Evolutionary conservation across 129 eudicot genomes (phyloP), one percentile per base, ranked within the genome.

Genomic region (Tagetes erecta): DNA sequence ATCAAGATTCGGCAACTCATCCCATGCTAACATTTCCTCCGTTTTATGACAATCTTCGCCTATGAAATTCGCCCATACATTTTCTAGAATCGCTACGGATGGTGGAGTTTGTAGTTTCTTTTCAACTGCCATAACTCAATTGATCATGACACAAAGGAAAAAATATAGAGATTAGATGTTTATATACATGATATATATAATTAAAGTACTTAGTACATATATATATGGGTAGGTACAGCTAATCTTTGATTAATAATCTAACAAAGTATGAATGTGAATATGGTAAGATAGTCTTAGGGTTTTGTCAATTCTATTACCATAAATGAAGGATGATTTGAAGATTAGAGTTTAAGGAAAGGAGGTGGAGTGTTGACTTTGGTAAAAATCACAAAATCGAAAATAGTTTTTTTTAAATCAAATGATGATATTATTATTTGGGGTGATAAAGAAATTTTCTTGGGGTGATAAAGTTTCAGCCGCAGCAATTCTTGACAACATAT

Each of bases 11-110:
- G 91, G 95, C 69, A 88, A 42, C 37, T 65, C 87, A 6, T 75
- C 81, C 97, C 92, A 86, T 67, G 83, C 1, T 49, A 8, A 3
- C 44, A 9, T 30, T 71, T 42, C 80, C 2, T 70, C 77, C 0
- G 60, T 57, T 20, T 74, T 41, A n/a, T 72, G 83, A 46, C 85
- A 75, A 14, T 83, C 59, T 35, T 86, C 72, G 3, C 84, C 82
- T 2, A 92, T 82, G 74, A 83, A 92, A 77, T 82, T 92, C 5
- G 96, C 88, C 96, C 96, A 92, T 2, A 89, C 89, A 36, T 83
- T 84, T 73, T 92, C 96, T 35, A 92, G 84, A 64, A 92, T 89
- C 9, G 91, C 83, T 60, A 75, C 86, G 0, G 84, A 53, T 12
- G 74, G 52, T 51, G 77, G 47, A n/a, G 65, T 60, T 7, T 80